Evolutionary conservation across 345 rosid species (phyloP), one percentile per base, ranked within the genome.

Genomic region (Viola odorata): DNA sequence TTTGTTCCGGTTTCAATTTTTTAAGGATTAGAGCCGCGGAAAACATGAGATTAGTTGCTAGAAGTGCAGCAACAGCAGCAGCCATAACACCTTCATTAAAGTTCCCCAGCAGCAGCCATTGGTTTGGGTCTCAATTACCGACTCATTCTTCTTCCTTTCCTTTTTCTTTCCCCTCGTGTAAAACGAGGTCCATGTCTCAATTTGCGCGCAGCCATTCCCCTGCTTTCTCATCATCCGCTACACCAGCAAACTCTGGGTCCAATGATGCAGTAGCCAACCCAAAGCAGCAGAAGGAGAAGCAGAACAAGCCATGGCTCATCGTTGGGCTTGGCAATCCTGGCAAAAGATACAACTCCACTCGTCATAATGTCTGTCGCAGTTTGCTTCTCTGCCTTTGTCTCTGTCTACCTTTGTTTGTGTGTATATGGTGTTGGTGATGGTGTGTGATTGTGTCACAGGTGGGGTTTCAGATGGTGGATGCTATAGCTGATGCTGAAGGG

Each of bases 281-380:
- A 39, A 82, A 76, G 45, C 78, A 61, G 14, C 82, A 75, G 57
- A 61, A 65, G 32, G 2, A 23, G 1, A 1, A 23, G 32, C 32
- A 23, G 32, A 23, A 23, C 32, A 23, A 23, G 1, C 95, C 91
- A 11, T 91, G 97, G 97, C 84, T 91, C 47, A 82, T 91, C 55
- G 91, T 86, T 41, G 97, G 97, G 11, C 91, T 91, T 37, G 97
- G 97, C n/a, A 88, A 91, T 60, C 97, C 97, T 41, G 96, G 96
- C 50, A 76, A 82, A 45, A 84, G 73, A 69, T 91, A 84, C 69
- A 67, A 78, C 42, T 81, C 85, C 74, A 91, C 96, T 45, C 91
- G 97, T 41, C 97, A 91, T 64, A 91, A 88, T 62, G 97, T 91
- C n/a, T 37, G 37, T 71, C 0, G 39, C 32, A 23, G 9, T 10